These are phyloP conservation scores for Penicillium sumatraense DNA, from an alignment of 2,329 filamentous ascomycete genomes.

Conservation along the genomic window DNA sequence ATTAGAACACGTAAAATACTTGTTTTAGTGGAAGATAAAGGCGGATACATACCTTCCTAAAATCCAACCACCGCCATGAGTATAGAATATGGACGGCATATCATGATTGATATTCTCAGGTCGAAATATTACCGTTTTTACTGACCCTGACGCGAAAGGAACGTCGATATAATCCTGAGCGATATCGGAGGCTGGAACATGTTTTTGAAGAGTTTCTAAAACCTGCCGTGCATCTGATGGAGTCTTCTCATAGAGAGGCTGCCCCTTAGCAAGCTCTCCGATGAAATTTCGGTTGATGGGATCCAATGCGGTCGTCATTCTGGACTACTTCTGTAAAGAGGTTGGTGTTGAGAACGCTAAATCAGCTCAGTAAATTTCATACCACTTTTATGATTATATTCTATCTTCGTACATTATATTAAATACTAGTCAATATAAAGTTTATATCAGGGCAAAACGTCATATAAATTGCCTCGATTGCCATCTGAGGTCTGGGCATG, in stretches of 20 bases:
- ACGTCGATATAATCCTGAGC: neutral
- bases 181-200: slow-evolving; percentile 4
- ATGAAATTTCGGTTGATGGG: slow-evolving; percentile 3
- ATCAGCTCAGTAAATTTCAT: no score
- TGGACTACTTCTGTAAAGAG: no score
- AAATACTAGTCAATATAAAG: no score
- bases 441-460: neutral
- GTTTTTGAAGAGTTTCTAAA: slow-evolving; percentile 6
- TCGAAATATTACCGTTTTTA: slow-evolving; percentile 3
- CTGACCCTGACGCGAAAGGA: neutral
- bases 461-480: neutral
- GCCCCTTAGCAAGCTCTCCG: neutral
- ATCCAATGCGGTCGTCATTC: slow-evolving; percentile 3
- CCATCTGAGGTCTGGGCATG: neutral
- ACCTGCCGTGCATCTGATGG: slow-evolving; percentile 2
- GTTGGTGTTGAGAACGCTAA: no score
- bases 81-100: slow-evolving; percentile 16
- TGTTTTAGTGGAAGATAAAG: neutral
- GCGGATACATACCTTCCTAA: slow-evolving; percentile 13
- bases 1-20: neutral
- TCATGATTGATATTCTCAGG: neutral
- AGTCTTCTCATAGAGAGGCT: slow-evolving; percentile 6
- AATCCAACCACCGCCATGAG: slow-evolving; percentile 19
- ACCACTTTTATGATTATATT: no score
- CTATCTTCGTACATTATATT: no score